A percentile compares a stretch with the other conserved stretches of the same genome.
These are phyloP conservation scores for Lotus japonicus DNA, from an alignment of 306 rosid species.

Conservation along the genomic window DNA sequence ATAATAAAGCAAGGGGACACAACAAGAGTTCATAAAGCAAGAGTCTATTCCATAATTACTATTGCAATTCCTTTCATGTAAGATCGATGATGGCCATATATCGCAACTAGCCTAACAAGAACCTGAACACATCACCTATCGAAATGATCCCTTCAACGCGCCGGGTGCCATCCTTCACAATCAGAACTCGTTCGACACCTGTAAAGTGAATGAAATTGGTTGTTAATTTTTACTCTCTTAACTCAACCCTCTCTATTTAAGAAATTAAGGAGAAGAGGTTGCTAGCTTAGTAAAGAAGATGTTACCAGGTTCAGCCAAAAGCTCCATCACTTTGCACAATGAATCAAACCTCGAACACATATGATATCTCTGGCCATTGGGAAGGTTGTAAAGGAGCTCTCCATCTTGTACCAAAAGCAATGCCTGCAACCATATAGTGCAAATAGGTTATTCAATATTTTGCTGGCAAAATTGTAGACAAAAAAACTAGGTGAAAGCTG, in stretches of 20 bases:
- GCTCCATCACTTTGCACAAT: slow-evolving; percentile 51
- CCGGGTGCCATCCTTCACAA: slow-evolving; percentile 54
- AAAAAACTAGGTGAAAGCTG: not conserved
- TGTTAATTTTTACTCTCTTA: not conserved
- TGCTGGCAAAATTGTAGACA: not conserved
- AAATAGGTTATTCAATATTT: not conserved
- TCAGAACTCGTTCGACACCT: slow-evolving; percentile 52
- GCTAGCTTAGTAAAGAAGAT: not conserved
- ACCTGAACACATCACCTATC: slow-evolving; percentile 50
- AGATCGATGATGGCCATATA: slow-evolving; percentile 5
- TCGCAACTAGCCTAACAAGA: slow-evolving; percentile 39
- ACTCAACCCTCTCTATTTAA: not conserved
- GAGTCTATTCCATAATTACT: not conserved
- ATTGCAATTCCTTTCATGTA: not conserved
- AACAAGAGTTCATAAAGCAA: slow-evolving; percentile 6
- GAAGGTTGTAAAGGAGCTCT: slow-evolving; percentile 22
- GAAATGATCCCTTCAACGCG: slow-evolving; percentile 70
- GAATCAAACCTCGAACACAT: slow-evolving; percentile 57
- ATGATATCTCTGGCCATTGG: slow-evolving; percentile 35
- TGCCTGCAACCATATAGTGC: slow-evolving; percentile 31
- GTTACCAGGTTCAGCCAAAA: slow-evolving; percentile 51
- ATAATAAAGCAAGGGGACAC: not conserved
- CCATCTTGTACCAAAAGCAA: slow-evolving; percentile 40
- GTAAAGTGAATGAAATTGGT: not conserved
- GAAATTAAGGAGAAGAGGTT: not conserved